phyloP scores from a whole-genome alignment of 805 yeast genomes.

The Jamesozyma piceae region DNA sequence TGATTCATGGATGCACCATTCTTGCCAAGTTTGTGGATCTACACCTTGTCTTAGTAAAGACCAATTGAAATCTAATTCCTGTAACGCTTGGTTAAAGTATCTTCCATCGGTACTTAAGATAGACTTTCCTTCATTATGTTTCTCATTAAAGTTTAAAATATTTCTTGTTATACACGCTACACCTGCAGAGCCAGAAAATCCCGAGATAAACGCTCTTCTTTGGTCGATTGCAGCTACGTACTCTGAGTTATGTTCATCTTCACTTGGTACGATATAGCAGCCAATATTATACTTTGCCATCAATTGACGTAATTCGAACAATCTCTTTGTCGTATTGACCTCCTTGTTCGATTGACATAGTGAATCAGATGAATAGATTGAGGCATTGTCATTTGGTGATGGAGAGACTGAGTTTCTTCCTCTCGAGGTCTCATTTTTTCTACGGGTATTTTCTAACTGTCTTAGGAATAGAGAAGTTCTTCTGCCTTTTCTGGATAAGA shows the following conservation, averaged over 20 bases:
- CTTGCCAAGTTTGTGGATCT: constrained; percentile 71
- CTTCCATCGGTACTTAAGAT: constrained; percentile 90
- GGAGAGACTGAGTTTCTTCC: background rate
- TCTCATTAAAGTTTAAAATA: constrained; percentile 32
- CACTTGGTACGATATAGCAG: constrained; percentile 73
- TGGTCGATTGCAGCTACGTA: constrained; percentile 76
- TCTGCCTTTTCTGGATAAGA: constrained; percentile 58
- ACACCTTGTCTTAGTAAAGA: constrained; percentile 68
- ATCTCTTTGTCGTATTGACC: constrained; percentile 51
- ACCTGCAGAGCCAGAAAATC: constrained; percentile 91
- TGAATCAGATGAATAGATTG: constrained; percentile 33
- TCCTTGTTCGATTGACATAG: constrained; percentile 32
- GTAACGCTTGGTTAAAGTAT: constrained; percentile 82
- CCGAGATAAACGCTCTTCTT: constrained; percentile 74
- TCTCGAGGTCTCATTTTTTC: constrained; percentile 10
- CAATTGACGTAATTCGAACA: constrained; percentile 48
- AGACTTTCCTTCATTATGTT: constrained; percentile 50
- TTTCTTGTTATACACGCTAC: constrained; percentile 68
- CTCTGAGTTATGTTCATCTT: constrained; percentile 91
- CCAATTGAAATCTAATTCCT: constrained; percentile 78
- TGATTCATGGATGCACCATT: constrained; percentile 58
- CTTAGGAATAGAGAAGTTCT: constrained; percentile 41
- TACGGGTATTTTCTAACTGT: constrained; percentile 26
- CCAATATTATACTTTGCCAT: constrained; percentile 60
- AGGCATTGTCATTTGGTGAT: constrained; percentile 16